Evolutionary conservation across 1,139 yeast species (phyloP).

Genomic region (Geotrichum carabidarum): DNA sequence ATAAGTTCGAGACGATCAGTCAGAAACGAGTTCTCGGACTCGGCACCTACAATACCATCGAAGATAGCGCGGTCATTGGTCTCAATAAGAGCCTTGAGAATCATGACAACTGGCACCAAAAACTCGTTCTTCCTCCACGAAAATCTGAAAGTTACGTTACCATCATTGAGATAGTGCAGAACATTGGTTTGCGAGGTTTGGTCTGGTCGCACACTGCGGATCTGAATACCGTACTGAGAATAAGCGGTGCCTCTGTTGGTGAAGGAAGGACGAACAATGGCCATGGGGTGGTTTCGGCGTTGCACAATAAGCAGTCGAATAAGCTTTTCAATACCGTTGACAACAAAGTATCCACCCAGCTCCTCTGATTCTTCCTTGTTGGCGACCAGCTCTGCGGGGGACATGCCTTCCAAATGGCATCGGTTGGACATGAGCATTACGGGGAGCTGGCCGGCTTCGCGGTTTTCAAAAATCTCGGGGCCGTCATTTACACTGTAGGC

Average conservation of each 20-base stretch:
- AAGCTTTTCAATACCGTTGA: slow-evolving; percentile 93
- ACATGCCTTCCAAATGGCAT: slow-evolving; percentile 79
- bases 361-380: slow-evolving; percentile 91
- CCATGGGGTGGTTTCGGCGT: slow-evolving; percentile 97
- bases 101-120: slow-evolving; percentile 87
- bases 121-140: slow-evolving; percentile 97
- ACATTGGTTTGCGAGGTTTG: slow-evolving; percentile 97
- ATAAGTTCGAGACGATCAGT: slow-evolving; percentile 96
- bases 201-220: slow-evolving; percentile 91
- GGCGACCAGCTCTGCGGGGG: slow-evolving; percentile 75
- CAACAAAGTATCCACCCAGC: slow-evolving; percentile 91
- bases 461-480: slow-evolving; percentile 62
- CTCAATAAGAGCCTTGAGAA: slow-evolving; percentile 82
- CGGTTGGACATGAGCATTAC: slow-evolving; percentile 84
- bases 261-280: slow-evolving; percentile 90
- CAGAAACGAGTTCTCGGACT: slow-evolving; percentile 78
- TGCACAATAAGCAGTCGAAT: slow-evolving; percentile 97
- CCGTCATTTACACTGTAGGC: slow-evolving; percentile 86
- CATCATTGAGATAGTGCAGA: slow-evolving; percentile 89
- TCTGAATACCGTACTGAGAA: slow-evolving; percentile 86
- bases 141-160: slow-evolving; percentile 92
- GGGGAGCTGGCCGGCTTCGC: slow-evolving; percentile 92
- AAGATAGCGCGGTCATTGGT: slow-evolving; percentile 92
- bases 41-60: slow-evolving; percentile 92
- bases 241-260: slow-evolving; percentile 90